Evolutionary conservation across 2,329 filamentous ascomycete genomes (phyloP).

Genomic region (Meredithiella fracta): DNA sequence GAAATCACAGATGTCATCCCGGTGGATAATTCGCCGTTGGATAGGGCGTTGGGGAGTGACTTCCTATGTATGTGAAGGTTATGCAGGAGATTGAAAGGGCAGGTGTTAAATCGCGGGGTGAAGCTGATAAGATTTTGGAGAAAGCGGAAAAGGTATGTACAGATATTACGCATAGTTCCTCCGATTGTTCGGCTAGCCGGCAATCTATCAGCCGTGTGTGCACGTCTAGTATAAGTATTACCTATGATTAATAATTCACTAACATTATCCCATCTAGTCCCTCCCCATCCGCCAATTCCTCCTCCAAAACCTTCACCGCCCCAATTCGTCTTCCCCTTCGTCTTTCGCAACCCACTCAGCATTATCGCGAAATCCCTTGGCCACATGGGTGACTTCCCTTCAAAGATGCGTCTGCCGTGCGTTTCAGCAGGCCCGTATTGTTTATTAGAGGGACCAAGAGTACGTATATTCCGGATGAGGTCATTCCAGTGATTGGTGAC

Average conservation of each 20-base stretch:
- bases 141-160: conserved; percentile 52
- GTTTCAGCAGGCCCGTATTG: conserved; percentile 62
- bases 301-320: conserved; percentile 62
- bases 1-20: conserved; percentile 56
- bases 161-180: too few relatives aligned
- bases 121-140: conserved; percentile 65
- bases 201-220: too few relatives aligned
- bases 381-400: conserved; percentile 76
- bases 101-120: conserved; percentile 48
- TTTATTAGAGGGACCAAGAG: conserved; percentile 67
- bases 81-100: conserved; percentile 69
- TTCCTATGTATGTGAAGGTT: conserved; percentile 62
- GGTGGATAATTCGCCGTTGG: conserved; percentile 84
- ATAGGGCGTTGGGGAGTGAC: conserved; percentile 54
- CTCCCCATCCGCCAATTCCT: conserved; percentile 78
- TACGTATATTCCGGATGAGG: conserved; percentile 66
- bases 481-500: conserved; percentile 58
- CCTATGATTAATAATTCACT: neutral
- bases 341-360: conserved; percentile 65
- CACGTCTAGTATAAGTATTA: too few relatives aligned
- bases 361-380: conserved; percentile 51
- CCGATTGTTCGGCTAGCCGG: too few relatives aligned
- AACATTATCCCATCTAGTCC: conserved; percentile 27
- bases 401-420: conserved; percentile 47
- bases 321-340: conserved; percentile 36